Conservation (phyloP, 495 filamentous ascomycete genomes). For the Baudoinia panamericana region DNA sequence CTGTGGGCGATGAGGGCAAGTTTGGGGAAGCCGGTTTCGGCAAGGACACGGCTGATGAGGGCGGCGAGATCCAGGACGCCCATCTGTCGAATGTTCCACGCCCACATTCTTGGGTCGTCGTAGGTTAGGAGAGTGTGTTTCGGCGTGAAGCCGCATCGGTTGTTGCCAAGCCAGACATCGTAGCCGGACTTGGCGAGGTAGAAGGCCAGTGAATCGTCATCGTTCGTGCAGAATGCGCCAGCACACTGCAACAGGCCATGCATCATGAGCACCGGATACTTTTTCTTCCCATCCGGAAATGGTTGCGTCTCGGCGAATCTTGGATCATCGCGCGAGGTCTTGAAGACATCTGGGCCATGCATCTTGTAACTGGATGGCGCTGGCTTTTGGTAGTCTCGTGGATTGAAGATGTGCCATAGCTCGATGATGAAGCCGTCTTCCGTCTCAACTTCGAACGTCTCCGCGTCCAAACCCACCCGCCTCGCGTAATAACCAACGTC, state of each 20-base stretch:
- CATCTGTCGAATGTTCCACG: conserved; percentile 93
- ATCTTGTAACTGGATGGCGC: conserved; percentile 18
- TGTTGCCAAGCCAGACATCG: conserved; percentile 94
- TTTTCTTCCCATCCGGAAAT: conserved; percentile 34
- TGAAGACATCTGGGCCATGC: conserved; percentile 29
- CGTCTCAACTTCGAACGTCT: conserved; percentile 74
- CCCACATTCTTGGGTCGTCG: conserved; percentile 86
- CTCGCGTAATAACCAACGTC: conserved; percentile 81
- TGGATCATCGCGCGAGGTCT: conserved; percentile 21
- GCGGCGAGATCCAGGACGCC: conserved; percentile 83
- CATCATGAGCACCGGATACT: conserved; percentile 79
- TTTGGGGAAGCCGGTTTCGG: conserved; percentile 72
- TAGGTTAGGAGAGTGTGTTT: conserved; percentile 57
- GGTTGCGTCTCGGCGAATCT: conserved; percentile 22
- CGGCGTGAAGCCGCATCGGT: conserved; percentile 75
- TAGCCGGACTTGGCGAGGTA: conserved; percentile 86
- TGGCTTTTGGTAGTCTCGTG: conserved; percentile 44
- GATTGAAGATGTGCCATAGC: conserved; percentile 84
- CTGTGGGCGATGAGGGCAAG: conserved; percentile 76
- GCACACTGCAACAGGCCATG: conserved; percentile 80
- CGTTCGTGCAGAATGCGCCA: conserved; percentile 81
- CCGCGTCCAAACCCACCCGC: conserved; percentile 75
- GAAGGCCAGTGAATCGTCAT: conserved; percentile 82
- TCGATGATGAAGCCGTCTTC: conserved; percentile 89
- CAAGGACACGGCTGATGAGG: conserved; percentile 68